phyloP scores from a whole-genome alignment of 441 rosid genomes.

The Omphalea diandra region DNA sequence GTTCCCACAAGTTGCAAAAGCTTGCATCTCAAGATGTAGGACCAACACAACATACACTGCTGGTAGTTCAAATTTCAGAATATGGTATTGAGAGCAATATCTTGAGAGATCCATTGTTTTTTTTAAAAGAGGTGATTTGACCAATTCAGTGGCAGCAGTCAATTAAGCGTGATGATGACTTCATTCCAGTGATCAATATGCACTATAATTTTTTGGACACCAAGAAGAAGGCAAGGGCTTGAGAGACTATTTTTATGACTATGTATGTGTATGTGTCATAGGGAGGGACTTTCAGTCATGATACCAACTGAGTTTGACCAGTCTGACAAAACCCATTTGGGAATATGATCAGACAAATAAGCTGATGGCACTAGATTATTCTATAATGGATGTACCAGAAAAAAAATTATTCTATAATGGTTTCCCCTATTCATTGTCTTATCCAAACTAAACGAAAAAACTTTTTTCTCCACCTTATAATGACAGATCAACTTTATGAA shows the following conservation, averaged over 20 bases:
- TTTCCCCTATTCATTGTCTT: neutral
- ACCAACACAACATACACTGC: constrained; percentile 9
- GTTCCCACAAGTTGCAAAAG: constrained; percentile 3
- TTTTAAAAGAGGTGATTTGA: constrained; percentile 9
- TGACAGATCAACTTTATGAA: constrained; percentile 16
- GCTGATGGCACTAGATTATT: constrained; percentile 10
- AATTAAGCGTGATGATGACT: neutral
- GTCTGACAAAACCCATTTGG: constrained; percentile 1
- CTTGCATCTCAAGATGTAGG: constrained; percentile 9
- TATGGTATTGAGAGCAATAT: neutral
- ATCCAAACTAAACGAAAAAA: neutral
- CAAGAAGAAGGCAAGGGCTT: neutral
- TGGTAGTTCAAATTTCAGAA: constrained; percentile 4
- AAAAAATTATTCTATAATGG: too few species aligned
- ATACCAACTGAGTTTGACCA: constrained; percentile 9
- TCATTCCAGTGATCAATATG: neutral
- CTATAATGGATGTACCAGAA: too few species aligned
- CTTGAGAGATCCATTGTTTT: constrained; percentile 1
- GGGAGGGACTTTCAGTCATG: neutral
- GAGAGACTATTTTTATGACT: constrained; percentile 7
- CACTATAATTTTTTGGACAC: neutral
- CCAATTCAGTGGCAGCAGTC: constrained; percentile 4
- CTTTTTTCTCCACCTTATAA: constrained; percentile 2
- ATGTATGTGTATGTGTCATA: neutral
- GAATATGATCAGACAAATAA: neutral